phyloP scores from a whole-genome alignment of 2,329 filamentous ascomycete species.

The Penicillium sp. region DNA sequence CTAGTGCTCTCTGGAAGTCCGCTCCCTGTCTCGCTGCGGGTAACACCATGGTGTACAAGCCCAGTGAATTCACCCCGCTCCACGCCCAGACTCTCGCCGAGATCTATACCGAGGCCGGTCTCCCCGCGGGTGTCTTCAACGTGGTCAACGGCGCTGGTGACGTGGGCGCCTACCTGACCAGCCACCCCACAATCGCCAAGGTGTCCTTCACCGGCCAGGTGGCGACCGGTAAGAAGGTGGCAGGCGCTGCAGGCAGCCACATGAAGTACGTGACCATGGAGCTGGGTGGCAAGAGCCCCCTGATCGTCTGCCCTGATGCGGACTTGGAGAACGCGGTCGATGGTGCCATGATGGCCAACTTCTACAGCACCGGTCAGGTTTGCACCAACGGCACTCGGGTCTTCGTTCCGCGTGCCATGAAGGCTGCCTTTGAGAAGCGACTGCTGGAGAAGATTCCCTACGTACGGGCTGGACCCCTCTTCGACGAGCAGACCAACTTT shows the following conservation, averaged over 20 bases:
- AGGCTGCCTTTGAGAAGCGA: constrained; percentile 61
- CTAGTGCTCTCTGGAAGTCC: constrained; percentile 73
- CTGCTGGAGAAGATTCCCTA: constrained; percentile 65
- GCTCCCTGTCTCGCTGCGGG: constrained; percentile 78
- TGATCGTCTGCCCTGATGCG: constrained; percentile 74
- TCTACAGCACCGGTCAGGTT: constrained; percentile 85
- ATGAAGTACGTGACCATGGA: constrained; percentile 95
- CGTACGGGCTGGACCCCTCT: constrained; percentile 67
- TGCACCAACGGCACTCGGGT: constrained; percentile 90
- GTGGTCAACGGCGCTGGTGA: constrained; percentile 76
- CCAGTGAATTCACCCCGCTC: constrained; percentile 80
- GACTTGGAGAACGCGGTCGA: constrained; percentile 76
- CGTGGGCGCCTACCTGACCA: constrained; percentile 68
- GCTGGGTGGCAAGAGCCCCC: constrained; percentile 78
- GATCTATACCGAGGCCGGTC: constrained; percentile 70
- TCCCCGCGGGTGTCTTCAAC: constrained; percentile 81
- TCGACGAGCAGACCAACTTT: constrained; percentile 70
- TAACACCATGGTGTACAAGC: constrained; percentile 89
- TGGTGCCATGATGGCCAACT: constrained; percentile 89
- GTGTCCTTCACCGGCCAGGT: constrained; percentile 89
- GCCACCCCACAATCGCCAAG: constrained; percentile 69
- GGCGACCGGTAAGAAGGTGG: constrained; percentile 75
- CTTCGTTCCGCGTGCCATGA: constrained; percentile 65
- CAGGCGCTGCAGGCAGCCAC: constrained; percentile 64
- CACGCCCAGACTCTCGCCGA: constrained; percentile 70